Percentiles rank a stretch among this genome's conserved stretches.
These are phyloP conservation scores for Aureobasidium mangrovei DNA, from an alignment of 2,329 filamentous ascomycete genomes.

Conservation along the genomic window DNA sequence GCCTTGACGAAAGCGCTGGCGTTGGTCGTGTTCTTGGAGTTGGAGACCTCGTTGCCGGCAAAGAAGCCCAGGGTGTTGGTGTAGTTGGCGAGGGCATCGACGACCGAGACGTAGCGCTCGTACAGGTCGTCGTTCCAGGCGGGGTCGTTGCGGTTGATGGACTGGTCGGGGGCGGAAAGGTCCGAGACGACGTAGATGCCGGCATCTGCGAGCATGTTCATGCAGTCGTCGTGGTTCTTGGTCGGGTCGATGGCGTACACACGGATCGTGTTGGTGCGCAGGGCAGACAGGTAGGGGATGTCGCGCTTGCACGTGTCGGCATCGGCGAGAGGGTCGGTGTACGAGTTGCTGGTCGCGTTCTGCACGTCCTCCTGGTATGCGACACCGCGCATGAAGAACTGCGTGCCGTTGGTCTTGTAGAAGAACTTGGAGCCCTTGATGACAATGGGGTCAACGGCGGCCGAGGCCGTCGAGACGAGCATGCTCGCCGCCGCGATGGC, in stretches of 20 bases:
- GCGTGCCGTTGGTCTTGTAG: conserved; percentile 68
- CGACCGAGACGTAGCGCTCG: conserved; percentile 70
- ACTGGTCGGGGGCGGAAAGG: conserved; percentile 68
- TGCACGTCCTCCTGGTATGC: conserved; percentile 78
- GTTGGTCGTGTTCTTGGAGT: conserved; percentile 76
- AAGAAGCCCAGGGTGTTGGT: conserved; percentile 95
- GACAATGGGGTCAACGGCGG: conserved; percentile 54
- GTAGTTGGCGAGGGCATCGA: conserved; percentile 75
- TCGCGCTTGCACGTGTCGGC: conserved; percentile 67
- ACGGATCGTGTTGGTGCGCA: conserved; percentile 87
- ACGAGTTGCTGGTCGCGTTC: conserved; percentile 46
- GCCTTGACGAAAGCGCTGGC: conserved; percentile 96
- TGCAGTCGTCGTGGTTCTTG: conserved; percentile 71
- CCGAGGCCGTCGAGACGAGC: conserved; percentile 40
- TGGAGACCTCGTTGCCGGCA: conserved; percentile 94
- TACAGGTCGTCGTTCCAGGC: conserved; percentile 73
- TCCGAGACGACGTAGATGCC: conserved; percentile 96
- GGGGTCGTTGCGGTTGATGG: conserved; percentile 76
- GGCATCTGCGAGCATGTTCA: conserved; percentile 69
- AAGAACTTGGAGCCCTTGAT: conserved; percentile 86
- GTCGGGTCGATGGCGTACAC: conserved; percentile 86
- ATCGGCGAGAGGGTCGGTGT: conserved; percentile 77
- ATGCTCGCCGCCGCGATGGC: conserved; percentile 45
- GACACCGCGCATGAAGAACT: conserved; percentile 84
- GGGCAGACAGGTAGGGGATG: conserved; percentile 66